A percentile compares a stretch with the other conserved stretches of the same genome.
Evolutionary conservation across 108 stramenopile species (phyloP).

Genomic region (Aurantiochytrium sp.): DNA sequence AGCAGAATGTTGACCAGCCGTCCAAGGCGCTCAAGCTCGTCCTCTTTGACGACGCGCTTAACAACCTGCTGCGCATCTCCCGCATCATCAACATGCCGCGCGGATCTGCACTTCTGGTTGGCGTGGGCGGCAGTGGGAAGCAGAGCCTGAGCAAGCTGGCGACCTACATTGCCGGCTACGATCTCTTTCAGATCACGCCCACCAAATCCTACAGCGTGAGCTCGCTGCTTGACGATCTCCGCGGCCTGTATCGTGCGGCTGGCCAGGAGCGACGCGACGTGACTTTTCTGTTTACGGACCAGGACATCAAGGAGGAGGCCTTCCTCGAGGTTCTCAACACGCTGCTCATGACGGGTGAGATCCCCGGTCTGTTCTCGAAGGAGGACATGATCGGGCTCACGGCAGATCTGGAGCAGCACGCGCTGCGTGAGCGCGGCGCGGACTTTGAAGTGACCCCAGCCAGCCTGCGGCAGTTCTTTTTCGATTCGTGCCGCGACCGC

Average conservation of each 20-base stretch:
- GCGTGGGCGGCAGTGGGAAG: constrained; percentile 84
- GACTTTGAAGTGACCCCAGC: constrained; percentile 75
- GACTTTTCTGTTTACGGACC: constrained; percentile 82
- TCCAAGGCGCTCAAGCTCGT: constrained; percentile 78
- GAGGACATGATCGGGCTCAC: constrained; percentile 89
- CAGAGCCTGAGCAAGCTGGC: constrained; percentile 76
- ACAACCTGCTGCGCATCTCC: constrained; percentile 74
- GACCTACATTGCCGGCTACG: constrained; percentile 70
- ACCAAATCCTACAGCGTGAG: constrained; percentile 77
- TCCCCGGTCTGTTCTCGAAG: constrained; percentile 82
- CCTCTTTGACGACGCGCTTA: constrained; percentile 80
- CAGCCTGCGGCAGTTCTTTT: constrained; percentile 78
- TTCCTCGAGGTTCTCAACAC: constrained; percentile 82
- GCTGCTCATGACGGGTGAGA: constrained; percentile 78
- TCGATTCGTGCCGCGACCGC: constrained; percentile 76
- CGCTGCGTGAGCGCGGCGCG: constrained; percentile 66
- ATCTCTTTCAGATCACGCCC: constrained; percentile 81
- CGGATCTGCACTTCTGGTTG: constrained; percentile 76
- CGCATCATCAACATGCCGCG: constrained; percentile 80
- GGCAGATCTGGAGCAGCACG: constrained; percentile 56
- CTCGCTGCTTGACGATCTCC: constrained; percentile 74
- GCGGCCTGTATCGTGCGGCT: constrained; percentile 72
- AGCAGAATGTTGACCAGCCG: constrained; percentile 75
- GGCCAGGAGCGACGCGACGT: constrained; percentile 73
- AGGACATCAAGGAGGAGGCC: constrained; percentile 81